Percentiles rank a stretch among this genome's conserved stretches.
Conservation (phyloP, 306 rosid genomes). For the Acacia acuminata region DNA sequence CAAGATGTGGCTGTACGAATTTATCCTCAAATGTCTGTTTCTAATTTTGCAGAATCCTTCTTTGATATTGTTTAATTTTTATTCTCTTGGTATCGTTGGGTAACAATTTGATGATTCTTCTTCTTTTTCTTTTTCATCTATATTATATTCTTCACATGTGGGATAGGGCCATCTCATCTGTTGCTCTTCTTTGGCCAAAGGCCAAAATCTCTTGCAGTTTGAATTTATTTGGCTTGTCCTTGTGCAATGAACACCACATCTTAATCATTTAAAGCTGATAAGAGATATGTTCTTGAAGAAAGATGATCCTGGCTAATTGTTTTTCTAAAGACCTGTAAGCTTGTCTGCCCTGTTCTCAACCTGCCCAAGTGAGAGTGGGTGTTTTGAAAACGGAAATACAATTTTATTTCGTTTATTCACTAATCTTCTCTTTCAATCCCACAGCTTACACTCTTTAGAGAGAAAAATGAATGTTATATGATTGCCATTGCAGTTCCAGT, state of each 20-base stretch:
- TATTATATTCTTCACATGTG: background rate
- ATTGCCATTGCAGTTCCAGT: background rate
- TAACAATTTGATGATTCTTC: background rate
- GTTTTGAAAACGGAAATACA: background rate
- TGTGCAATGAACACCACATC: background rate
- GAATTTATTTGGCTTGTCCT: background rate
- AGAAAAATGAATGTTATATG: background rate
- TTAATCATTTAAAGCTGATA: background rate
- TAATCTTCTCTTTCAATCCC: background rate
- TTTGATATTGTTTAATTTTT: background rate
- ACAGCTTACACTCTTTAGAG: background rate
- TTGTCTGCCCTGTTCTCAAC: background rate
- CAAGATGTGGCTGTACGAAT: background rate
- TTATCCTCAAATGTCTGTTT: background rate
- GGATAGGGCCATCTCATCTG: background rate
- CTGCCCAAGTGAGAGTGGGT: background rate
- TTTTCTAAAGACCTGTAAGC: background rate
- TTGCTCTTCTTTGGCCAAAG: background rate
- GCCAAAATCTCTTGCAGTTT: background rate
- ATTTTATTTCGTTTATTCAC: background rate
- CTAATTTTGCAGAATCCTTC: background rate
- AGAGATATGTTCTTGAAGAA: background rate
- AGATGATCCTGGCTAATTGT: background rate
- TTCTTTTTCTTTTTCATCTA: background rate
- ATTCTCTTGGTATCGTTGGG: background rate